Evolutionary conservation across 2,329 filamentous ascomycete genomes (phyloP).

Genomic region (Salinomyces thailandicus): DNA sequence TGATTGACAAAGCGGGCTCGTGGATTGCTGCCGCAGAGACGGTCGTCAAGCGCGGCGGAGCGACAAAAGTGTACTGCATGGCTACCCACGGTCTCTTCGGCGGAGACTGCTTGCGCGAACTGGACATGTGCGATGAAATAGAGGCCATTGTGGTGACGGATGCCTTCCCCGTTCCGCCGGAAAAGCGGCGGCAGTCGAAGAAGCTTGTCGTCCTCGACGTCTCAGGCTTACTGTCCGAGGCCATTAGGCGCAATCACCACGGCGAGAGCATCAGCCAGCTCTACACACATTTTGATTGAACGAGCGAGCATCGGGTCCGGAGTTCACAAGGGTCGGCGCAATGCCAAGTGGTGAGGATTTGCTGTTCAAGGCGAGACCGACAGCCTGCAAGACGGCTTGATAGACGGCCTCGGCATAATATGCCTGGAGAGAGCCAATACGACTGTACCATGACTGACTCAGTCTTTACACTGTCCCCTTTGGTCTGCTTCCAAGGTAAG

Average conservation of each 20-base stretch:
- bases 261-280: constrained; percentile 64
- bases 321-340: too few species aligned
- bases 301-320: background rate
- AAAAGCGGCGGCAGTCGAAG: constrained; percentile 57
- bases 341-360: too few species aligned
- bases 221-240: constrained; percentile 77
- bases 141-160: constrained; percentile 92
- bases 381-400: too few species aligned
- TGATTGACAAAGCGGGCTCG: constrained; percentile 94
- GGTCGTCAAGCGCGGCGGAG: constrained; percentile 82
- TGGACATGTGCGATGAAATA: constrained; percentile 88
- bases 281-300: constrained; percentile 34
- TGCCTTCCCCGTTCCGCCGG: constrained; percentile 80
- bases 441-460: constrained; percentile 1
- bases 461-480: background rate
- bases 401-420: too few species aligned
- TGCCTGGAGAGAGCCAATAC: background rate
- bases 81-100: constrained; percentile 94
- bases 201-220: constrained; percentile 88
- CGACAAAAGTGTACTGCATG: constrained; percentile 94
- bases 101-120: constrained; percentile 75
- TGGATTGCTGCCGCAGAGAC: constrained; percentile 98
- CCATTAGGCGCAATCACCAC: constrained; percentile 91
- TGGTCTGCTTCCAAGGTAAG: background rate
- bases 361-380: too few species aligned